phyloP scores from a whole-genome alignment of 208 protist species.

The Kentomonas sorsogonicus region DNA sequence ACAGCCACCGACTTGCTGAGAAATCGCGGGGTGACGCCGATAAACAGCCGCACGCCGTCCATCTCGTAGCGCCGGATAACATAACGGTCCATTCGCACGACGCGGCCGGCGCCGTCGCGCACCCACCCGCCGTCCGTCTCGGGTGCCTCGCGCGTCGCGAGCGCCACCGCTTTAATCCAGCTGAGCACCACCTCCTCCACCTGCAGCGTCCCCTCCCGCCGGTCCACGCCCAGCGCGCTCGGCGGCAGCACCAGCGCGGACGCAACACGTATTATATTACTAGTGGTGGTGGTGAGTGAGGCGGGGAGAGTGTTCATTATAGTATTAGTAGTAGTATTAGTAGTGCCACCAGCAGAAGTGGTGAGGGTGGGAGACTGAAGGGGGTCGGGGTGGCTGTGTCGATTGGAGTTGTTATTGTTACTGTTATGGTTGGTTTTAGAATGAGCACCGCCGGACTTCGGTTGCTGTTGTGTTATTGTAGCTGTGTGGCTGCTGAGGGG shows the following conservation, averaged over 20 bases:
- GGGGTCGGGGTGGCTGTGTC: background rate
- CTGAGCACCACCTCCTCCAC: slow-evolving; percentile 69
- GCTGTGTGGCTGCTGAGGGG: too few relatives aligned
- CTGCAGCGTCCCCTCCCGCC: slow-evolving; percentile 51
- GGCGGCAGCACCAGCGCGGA: background rate
- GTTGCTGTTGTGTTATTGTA: too few relatives aligned
- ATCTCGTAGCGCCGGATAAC: slow-evolving; percentile 65
- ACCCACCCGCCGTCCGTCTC: slow-evolving; percentile 58
- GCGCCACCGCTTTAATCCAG: slow-evolving; percentile 53
- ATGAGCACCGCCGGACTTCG: too few relatives aligned
- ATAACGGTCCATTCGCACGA: slow-evolving; percentile 57
- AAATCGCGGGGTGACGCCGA: slow-evolving; percentile 66
- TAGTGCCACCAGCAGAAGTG: background rate
- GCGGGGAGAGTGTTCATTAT: too few relatives aligned
- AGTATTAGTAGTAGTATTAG: too few relatives aligned
- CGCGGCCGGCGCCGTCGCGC: slow-evolving; percentile 33
- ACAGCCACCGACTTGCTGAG: slow-evolving; percentile 45
- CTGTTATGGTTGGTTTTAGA: too few relatives aligned
- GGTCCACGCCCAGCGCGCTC: slow-evolving; percentile 6
- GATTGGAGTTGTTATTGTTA: too few relatives aligned
- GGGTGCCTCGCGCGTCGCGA: slow-evolving; percentile 37
- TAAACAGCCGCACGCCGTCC: slow-evolving; percentile 67
- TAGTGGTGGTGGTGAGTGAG: too few relatives aligned
- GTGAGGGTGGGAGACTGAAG: background rate
- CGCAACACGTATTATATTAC: background rate